These are phyloP conservation scores for Zoysia pacifica DNA, from an alignment of 176 grass and related monocot species.

Conservation along the genomic window DNA sequence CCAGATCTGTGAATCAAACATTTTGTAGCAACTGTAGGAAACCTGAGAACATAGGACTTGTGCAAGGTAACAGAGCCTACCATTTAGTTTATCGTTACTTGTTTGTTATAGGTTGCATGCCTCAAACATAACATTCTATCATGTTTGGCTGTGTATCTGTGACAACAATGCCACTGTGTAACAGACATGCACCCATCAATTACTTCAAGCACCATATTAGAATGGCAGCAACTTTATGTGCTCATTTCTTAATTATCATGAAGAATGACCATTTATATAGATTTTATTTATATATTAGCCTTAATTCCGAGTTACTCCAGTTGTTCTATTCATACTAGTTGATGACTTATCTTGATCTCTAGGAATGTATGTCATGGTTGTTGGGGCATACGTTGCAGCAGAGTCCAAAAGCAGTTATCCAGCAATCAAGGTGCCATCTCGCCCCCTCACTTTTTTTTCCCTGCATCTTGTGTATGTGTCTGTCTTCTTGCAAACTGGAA, in stretches of 20 bases:
- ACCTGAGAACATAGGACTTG: not conserved
- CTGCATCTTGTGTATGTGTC: not conserved
- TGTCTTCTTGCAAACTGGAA: slow-evolving; percentile 1
- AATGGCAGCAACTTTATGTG: not conserved
- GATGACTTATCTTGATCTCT: slow-evolving; percentile 24
- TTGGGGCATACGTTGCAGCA: slow-evolving; percentile 51
- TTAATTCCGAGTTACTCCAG: not conserved
- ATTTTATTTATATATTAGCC: not conserved
- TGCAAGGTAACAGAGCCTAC: not conserved
- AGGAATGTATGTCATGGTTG: slow-evolving; percentile 89
- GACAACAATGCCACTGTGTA: not conserved
- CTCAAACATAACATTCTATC: not conserved
- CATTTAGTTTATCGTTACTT: not conserved
- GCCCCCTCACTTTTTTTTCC: not conserved
- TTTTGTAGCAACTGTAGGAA: not conserved
- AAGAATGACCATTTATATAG: not conserved
- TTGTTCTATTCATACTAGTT: slow-evolving; percentile 13
- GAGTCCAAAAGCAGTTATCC: slow-evolving; percentile 27
- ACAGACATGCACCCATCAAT: not conserved
- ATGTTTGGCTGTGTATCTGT: not conserved
- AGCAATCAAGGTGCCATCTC: slow-evolving; percentile 54
- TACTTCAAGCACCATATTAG: not conserved
- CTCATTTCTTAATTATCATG: slow-evolving; percentile 4
- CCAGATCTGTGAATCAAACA: not conserved
- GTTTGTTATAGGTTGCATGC: not conserved